These are phyloP conservation scores for Apiotrichum brassicae DNA, from an alignment of 1,284 basidiomycete species.

Conservation along the genomic window DNA sequence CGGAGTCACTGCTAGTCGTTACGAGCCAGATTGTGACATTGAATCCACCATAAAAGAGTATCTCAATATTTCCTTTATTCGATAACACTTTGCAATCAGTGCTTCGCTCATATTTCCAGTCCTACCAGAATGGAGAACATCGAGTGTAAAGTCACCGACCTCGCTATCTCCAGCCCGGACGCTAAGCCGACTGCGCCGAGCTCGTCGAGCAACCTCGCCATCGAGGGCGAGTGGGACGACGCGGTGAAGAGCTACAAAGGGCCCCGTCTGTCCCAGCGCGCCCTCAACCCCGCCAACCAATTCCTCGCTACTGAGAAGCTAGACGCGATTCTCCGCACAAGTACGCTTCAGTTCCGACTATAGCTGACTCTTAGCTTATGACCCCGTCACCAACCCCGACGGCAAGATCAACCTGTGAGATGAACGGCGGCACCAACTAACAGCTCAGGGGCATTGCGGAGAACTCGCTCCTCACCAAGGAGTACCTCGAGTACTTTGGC, in stretches of 20 bases:
- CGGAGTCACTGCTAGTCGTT: no score
- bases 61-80: no score
- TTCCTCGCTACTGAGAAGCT: constrained; percentile 8
- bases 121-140: no score
- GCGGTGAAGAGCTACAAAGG: constrained; percentile 6
- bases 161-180: no score
- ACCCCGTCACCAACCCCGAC: constrained; percentile 7
- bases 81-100: no score
- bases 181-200: no score
- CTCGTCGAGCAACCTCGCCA: background rate
- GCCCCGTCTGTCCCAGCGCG: constrained; percentile 6
- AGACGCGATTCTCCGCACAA: constrained; percentile 9
- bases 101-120: no score
- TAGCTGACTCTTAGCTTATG: constrained; percentile 14
- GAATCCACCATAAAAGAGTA: no score
- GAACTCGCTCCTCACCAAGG: constrained; percentile 14
- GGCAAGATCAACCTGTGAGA: constrained; percentile 13
- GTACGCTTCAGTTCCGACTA: background rate
- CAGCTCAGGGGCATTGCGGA: constrained; percentile 13
- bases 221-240: constrained; percentile 11
- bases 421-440: background rate
- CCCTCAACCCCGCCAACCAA: background rate
- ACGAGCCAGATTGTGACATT: no score
- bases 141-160: no score
- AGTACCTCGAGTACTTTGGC: constrained; percentile 15